phyloP scores from a whole-genome alignment of 2,329 filamentous ascomycete species.

The Cryphonectria carpinicola region DNA sequence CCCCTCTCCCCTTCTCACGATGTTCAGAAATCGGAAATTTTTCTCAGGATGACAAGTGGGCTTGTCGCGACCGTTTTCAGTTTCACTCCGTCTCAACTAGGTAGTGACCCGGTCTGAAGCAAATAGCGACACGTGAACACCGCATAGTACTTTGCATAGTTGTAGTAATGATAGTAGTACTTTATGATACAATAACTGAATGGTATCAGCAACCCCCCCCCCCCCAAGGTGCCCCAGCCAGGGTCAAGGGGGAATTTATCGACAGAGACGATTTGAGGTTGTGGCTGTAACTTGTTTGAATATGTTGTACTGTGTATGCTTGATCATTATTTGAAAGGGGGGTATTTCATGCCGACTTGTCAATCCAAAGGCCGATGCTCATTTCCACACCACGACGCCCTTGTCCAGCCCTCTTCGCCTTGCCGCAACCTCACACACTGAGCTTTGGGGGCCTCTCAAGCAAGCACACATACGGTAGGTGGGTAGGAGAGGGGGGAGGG shows the following conservation, averaged over 20 bases:
- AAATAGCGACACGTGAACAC: neutral
- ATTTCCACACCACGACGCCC: conserved; percentile 6
- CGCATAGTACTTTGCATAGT: neutral
- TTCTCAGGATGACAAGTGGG: conserved; percentile 25
- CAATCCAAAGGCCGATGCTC: conserved; percentile 3
- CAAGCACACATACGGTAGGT: neutral
- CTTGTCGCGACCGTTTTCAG: conserved; percentile 25
- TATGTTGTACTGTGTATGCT: neutral
- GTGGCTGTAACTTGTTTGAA: conserved; percentile 11
- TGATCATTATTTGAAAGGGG: conserved; percentile 4
- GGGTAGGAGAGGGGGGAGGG: neutral
- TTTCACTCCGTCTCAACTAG: conserved; percentile 26
- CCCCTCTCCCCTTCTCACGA: neutral
- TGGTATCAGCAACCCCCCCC: neutral
- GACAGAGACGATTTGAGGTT: conserved; percentile 2
- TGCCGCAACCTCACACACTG: neutral
- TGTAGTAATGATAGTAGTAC: too few relatives aligned
- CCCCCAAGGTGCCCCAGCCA: neutral
- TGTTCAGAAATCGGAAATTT: conserved; percentile 18
- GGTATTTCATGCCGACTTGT: conserved; percentile 14
- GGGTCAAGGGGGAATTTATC: neutral
- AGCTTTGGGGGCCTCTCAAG: neutral
- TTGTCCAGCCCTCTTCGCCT: neutral
- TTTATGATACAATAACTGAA: neutral
- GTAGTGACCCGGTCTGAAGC: conserved; percentile 16